phyloP scores from a whole-genome alignment of 2,329 filamentous ascomycete species.

The Truncatella angustata region DNA sequence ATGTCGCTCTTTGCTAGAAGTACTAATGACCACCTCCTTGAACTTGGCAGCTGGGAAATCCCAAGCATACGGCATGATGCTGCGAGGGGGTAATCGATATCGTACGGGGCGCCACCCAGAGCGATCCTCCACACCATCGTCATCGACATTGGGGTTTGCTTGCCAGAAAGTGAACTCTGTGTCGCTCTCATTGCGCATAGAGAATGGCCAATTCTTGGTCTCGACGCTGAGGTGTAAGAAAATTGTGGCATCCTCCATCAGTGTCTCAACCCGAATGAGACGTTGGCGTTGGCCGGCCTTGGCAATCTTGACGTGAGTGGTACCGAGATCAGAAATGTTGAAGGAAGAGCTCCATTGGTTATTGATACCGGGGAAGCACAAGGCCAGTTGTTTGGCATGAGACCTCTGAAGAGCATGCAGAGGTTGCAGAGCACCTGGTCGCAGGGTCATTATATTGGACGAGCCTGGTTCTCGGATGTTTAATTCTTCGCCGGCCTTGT shows the following conservation, averaged over 20 bases:
- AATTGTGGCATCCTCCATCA: conserved; percentile 90
- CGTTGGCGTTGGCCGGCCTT: conserved; percentile 87
- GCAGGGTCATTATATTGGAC: conserved; percentile 76
- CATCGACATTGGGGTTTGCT: conserved; percentile 86
- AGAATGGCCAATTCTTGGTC: conserved; percentile 95
- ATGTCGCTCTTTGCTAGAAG: conserved; percentile 78
- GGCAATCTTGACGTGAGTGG: conserved; percentile 88
- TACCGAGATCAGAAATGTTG: conserved; percentile 93
- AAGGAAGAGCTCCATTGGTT: conserved; percentile 98
- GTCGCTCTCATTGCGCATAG: conserved; percentile 97
- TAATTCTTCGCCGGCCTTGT: conserved; percentile 85
- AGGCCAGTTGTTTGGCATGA: conserved; percentile 80
- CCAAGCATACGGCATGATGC: conserved; percentile 99
- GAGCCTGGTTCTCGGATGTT: conserved; percentile 90
- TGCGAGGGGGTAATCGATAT: conserved; percentile 87
- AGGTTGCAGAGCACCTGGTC: conserved; percentile 76
- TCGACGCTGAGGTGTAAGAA: conserved; percentile 90
- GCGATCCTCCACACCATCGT: conserved; percentile 79
- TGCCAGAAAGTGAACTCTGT: conserved; percentile 97
- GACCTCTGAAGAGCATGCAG: conserved; percentile 86
- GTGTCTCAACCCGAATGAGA: conserved; percentile 80
- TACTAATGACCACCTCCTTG: conserved; percentile 84
- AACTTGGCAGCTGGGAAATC: conserved; percentile 97
- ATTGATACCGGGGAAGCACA: conserved; percentile 91
- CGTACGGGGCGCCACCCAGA: conserved; percentile 90